Percentiles rank a stretch among this genome's conserved stretches.
phyloP scores from a whole-genome alignment of 2,329 filamentous ascomycete species.

The Camillea tinctor region DNA sequence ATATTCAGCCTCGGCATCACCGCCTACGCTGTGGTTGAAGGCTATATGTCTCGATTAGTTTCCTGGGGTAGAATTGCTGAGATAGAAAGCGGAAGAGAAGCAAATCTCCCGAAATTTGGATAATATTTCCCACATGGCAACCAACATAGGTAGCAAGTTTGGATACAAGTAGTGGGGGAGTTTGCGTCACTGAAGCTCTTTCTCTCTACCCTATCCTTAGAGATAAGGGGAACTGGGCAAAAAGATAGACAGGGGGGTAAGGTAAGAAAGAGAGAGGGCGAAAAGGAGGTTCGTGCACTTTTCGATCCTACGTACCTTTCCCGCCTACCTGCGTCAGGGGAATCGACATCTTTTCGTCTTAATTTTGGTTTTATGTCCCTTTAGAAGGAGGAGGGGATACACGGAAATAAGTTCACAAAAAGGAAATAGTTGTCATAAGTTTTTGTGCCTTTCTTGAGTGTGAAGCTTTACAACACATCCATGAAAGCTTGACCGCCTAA shows the following conservation, averaged over 20 bases:
- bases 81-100: neutral
- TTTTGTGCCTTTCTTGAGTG: neutral
- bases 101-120: neutral
- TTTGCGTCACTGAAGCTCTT: neutral
- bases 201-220: neutral
- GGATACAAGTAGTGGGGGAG: neutral
- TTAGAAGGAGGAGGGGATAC: neutral
- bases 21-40: slow-evolving; percentile 70
- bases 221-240: neutral
- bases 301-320: slow-evolving; percentile 21
- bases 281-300: neutral
- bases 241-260: neutral
- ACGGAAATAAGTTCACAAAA: neutral
- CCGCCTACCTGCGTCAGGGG: slow-evolving; percentile 25
- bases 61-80: neutral
- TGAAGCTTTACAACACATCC: neutral
- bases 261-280: neutral
- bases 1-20: slow-evolving; percentile 79
- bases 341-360: slow-evolving; percentile 24
- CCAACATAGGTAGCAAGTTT: too few species aligned
- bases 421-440: neutral
- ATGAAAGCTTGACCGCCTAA: neutral
- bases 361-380: slow-evolving; percentile 5
- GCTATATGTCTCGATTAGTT: slow-evolving; percentile 45
- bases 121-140: too few species aligned